Conservation (phyloP, 176 grass and related monocot species). For the Musa itinerans region DNA sequence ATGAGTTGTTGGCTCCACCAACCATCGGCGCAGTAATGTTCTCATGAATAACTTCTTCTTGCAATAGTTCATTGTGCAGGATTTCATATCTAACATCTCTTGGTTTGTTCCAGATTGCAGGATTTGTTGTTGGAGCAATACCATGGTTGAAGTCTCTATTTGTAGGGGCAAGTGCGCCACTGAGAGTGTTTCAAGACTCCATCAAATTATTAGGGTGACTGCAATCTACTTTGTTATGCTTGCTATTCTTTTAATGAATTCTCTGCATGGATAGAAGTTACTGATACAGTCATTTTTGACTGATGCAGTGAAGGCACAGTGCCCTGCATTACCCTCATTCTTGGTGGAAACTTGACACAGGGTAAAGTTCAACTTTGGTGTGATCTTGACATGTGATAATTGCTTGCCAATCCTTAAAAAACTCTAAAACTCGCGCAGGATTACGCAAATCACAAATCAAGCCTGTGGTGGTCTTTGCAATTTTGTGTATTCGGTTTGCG, state of each 20-base stretch:
- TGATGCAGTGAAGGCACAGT: conserved; percentile 16
- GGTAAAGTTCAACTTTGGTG: not conserved
- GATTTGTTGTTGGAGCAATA: conserved; percentile 22
- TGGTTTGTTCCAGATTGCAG: conserved; percentile 13
- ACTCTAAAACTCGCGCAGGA: conserved; percentile 21
- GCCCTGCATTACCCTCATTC: conserved; percentile 17
- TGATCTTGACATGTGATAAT: not conserved
- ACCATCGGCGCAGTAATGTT: not conserved
- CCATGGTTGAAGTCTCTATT: conserved; percentile 45
- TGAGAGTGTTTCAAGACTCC: conserved; percentile 44
- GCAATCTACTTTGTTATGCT: not conserved
- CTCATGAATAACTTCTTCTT: not conserved
- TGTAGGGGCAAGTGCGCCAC: conserved; percentile 31
- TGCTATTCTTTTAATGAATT: not conserved
- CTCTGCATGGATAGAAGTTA: not conserved
- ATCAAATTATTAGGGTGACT: conserved; percentile 21
- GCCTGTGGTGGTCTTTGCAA: conserved; percentile 27
- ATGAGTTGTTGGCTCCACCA: conserved; percentile 17
- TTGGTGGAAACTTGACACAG: conserved; percentile 16
- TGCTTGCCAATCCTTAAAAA: not conserved
- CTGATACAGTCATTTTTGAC: not conserved
- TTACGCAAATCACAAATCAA: conserved; percentile 53
- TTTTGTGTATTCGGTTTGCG: conserved; percentile 59
- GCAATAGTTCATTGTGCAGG: not conserved
- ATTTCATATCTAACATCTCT: not conserved